Conservation (phyloP, 805 yeast genomes). For the Dipodascus geniculatus region DNA sequence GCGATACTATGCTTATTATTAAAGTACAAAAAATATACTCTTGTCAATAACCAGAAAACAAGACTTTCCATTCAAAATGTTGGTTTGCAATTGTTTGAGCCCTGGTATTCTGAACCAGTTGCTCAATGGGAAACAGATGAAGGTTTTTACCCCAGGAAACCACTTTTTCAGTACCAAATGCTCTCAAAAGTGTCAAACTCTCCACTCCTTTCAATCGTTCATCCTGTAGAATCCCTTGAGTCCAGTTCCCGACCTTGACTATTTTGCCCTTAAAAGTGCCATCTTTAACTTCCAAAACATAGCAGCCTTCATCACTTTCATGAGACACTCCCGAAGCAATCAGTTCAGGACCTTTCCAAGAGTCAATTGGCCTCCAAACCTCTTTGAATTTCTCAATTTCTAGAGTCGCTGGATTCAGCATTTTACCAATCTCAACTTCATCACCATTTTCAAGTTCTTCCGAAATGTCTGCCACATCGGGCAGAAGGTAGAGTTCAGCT, state of each 20-base stretch:
- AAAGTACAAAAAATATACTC: too few relatives aligned
- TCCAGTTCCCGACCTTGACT: conserved; percentile 40
- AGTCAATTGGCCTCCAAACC: conserved; percentile 42
- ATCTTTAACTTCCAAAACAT: conserved; percentile 18
- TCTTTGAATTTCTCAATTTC: conserved; percentile 36
- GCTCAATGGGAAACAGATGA: neutral
- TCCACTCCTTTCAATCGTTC: conserved; percentile 9
- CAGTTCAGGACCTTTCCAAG: conserved; percentile 18
- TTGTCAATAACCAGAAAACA: too few relatives aligned
- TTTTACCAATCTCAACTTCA: conserved; percentile 38
- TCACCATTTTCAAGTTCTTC: conserved; percentile 29
- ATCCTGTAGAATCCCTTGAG: conserved; percentile 36
- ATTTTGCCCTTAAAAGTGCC: conserved; percentile 30
- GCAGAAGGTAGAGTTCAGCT: conserved; percentile 3
- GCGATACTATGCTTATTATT: too few relatives aligned
- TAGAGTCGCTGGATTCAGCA: conserved; percentile 36
- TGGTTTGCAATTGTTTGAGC: neutral
- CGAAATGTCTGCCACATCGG: conserved; percentile 36
- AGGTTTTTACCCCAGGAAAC: neutral
- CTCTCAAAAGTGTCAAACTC: conserved; percentile 4
- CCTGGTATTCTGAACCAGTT: neutral
- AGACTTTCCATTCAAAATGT: neutral
- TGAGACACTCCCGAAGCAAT: conserved; percentile 16
- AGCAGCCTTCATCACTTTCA: conserved; percentile 1
- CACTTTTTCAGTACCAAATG: neutral